These are phyloP conservation scores for Neurospora sp. DNA, from an alignment of 2,329 filamentous ascomycete genomes.

Conservation along the genomic window DNA sequence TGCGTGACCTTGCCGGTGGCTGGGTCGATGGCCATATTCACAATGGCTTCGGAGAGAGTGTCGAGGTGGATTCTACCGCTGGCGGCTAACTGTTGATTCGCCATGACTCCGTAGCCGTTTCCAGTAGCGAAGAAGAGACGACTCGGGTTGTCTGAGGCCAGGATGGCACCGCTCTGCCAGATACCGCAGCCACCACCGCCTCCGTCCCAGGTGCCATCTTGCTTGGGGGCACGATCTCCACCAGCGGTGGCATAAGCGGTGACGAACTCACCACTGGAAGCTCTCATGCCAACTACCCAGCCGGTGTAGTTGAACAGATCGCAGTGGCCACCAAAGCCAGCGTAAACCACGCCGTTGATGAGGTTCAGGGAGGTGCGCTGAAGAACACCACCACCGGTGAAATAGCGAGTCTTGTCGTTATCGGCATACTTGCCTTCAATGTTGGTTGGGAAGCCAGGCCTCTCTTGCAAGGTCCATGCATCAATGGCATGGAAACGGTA, in stretches of 20 bases:
- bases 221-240: constrained; percentile 1
- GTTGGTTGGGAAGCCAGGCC: constrained; percentile 29
- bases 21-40: constrained; percentile 30
- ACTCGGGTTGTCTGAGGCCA: constrained; percentile 4
- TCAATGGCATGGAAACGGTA: constrained; percentile 13
- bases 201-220: constrained; percentile 7
- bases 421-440: constrained; percentile 35
- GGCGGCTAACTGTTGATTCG: constrained; percentile 24
- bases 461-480: constrained; percentile 8
- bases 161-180: constrained; percentile 4
- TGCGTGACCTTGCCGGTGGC: constrained; percentile 32
- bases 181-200: constrained; percentile 11
- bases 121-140: constrained; percentile 19
- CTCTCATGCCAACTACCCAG: constrained; percentile 20
- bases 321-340: constrained; percentile 37
- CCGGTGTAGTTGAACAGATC: constrained; percentile 35
- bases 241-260: constrained; percentile 4
- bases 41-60: constrained; percentile 34
- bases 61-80: constrained; percentile 21
- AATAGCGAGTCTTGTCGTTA: constrained; percentile 33
- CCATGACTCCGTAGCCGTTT: constrained; percentile 19
- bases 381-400: constrained; percentile 34
- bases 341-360: constrained; percentile 28
- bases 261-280: constrained; percentile 22
- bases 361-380: constrained; percentile 28